These are phyloP conservation scores for Hypoxylon sp. DNA, from an alignment of 2,329 filamentous ascomycete species.

Conservation along the genomic window DNA sequence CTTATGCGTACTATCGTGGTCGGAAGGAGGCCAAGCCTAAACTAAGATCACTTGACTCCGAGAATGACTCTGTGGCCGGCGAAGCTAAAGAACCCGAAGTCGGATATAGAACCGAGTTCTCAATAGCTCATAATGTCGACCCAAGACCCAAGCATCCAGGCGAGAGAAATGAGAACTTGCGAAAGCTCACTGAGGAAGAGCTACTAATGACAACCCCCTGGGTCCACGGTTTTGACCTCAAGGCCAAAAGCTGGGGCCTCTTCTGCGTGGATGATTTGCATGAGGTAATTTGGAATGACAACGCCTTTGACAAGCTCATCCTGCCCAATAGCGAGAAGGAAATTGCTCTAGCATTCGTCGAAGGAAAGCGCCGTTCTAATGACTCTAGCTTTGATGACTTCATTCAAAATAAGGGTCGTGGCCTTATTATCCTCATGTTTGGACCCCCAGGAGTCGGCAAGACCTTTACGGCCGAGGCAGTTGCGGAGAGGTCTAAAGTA, in stretches of 20 bases:
- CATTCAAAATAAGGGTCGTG: slow-evolving; percentile 55
- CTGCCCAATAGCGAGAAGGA: slow-evolving; percentile 58
- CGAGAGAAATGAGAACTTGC: slow-evolving; percentile 47
- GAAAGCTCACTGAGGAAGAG: slow-evolving; percentile 54
- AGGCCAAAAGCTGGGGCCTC: slow-evolving; percentile 55
- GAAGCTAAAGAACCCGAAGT: background rate
- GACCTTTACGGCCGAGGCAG: slow-evolving; percentile 58
- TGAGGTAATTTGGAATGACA: slow-evolving; percentile 56
- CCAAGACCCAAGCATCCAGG: slow-evolving; percentile 28
- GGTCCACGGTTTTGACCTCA: slow-evolving; percentile 58
- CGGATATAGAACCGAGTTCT: background rate
- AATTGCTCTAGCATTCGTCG: slow-evolving; percentile 57
- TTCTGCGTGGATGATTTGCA: slow-evolving; percentile 50
- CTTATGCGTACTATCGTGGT: slow-evolving; percentile 56
- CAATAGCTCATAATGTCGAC: background rate
- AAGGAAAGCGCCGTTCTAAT: slow-evolving; percentile 53
- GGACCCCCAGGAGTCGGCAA: slow-evolving; percentile 59
- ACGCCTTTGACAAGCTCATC: slow-evolving; percentile 57
- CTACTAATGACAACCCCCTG: slow-evolving; percentile 56
- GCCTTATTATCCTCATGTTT: slow-evolving; percentile 57
- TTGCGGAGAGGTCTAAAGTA: slow-evolving; percentile 57
- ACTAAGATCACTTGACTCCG: slow-evolving; percentile 43
- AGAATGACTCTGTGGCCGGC: background rate
- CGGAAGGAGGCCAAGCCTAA: slow-evolving; percentile 52
- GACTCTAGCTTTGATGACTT: slow-evolving; percentile 55